These are phyloP conservation scores for Macrotyloma uniflorum DNA, from an alignment of 306 rosid species.

Conservation along the genomic window DNA sequence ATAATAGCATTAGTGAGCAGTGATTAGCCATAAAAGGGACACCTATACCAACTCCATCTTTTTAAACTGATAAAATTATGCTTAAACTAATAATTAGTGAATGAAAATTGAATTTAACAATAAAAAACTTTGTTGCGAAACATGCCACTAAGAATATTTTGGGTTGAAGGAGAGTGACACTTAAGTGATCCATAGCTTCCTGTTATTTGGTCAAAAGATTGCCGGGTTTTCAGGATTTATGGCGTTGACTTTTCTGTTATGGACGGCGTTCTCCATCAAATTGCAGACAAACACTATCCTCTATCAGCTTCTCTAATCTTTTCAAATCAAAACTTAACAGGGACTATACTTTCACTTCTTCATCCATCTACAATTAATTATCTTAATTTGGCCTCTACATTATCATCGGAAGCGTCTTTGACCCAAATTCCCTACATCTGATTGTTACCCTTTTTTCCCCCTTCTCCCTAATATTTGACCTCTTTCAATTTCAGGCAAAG, in stretches of 20 bases:
- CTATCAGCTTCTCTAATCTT: not conserved
- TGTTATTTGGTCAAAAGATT: slow-evolving; percentile 62
- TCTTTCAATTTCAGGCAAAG: slow-evolving; percentile 40
- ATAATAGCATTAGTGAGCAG: not conserved
- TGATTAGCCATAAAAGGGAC: not conserved
- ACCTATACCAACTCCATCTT: not conserved
- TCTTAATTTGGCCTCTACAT: slow-evolving; percentile 29
- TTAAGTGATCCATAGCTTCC: slow-evolving; percentile 45
- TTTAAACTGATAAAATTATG: not conserved
- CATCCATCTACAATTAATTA: slow-evolving; percentile 13
- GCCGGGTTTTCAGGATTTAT: slow-evolving; percentile 70
- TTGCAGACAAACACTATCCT: not conserved
- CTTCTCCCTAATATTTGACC: slow-evolving; percentile 59
- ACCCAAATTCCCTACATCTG: slow-evolving; percentile 52
- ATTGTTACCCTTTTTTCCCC: slow-evolving; percentile 18
- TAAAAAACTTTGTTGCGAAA: slow-evolving; percentile 40
- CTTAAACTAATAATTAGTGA: not conserved
- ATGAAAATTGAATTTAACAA: slow-evolving; percentile 2
- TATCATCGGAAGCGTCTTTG: slow-evolving; percentile 76
- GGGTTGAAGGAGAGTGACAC: slow-evolving; percentile 59
- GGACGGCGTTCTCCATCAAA: slow-evolving; percentile 50
- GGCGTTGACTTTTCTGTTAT: slow-evolving; percentile 60
- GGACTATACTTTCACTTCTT: not conserved
- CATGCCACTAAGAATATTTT: slow-evolving; percentile 47
- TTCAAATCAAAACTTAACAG: not conserved